Evolutionary conservation across 83 land plant genomes (phyloP), one percentile per base, ranked within the genome.

Genomic region (Larix sibirica): DNA sequence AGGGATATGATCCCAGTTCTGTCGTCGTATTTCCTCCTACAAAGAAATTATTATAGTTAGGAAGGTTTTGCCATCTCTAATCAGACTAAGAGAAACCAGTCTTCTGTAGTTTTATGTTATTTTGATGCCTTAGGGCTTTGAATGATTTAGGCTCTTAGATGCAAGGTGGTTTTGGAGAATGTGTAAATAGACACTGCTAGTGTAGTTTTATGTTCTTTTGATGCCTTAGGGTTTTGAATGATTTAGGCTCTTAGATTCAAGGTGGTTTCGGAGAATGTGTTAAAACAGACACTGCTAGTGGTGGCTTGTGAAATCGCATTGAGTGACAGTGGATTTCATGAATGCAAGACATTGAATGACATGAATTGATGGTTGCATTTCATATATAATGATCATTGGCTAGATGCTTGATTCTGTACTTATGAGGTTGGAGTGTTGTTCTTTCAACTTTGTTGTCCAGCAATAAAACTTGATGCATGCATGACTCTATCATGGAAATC

Each of bases 291-390:
- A 50, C 12, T 50, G 13, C 33, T 66, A 44, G 16, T n/a, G 50
- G 2, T 36, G 24, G 21, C 56, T 33, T 33, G 36, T 33, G 36
- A 33, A 33, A 33, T 33, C 36, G 36, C 36, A 33, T 42, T 73
- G 50, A 47, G 50, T 47, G 9, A 1, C 10, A 47, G 6, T 47
- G 8, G 3, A 33, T 8, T 65, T 65, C 77, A 73, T 20, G 16
- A 73, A 73, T n/a, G 13, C 6, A 10, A 9, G 13, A 50, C 56
- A 50, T 50, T 10, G 56, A 50, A 13, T 4, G 76, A 73, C 58
- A 18, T 73, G 3, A 13, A 56, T 50, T 42, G 77, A 73, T 73
- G 77, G 77, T 73, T 73, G 54, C 56, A 40, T 33, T 70, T 70
- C n/a, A 70, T 17, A 70, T 33, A 47, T 4, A 70, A 7, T 38